phyloP scores from a whole-genome alignment of 805 yeast species.

The Candida rishiriensis region DNA sequence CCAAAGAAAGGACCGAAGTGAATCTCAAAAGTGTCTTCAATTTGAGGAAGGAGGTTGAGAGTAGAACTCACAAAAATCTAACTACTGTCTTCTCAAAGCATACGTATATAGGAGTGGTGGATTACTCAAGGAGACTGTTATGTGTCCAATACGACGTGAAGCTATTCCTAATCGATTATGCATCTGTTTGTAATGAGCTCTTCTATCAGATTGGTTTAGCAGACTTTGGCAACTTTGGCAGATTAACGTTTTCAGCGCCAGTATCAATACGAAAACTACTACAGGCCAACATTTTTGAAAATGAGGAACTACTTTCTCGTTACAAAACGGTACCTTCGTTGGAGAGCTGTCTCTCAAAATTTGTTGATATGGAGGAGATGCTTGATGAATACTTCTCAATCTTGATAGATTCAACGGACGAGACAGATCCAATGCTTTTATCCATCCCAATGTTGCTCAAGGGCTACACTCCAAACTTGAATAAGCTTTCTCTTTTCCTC shows the following conservation, averaged over 20 bases:
- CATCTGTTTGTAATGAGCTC: constrained; percentile 57
- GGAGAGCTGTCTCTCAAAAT: constrained; percentile 9
- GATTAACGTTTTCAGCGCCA: constrained; percentile 33
- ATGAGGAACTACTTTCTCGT: constrained; percentile 9
- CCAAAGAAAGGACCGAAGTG: constrained; percentile 35
- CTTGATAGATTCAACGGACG: constrained; percentile 30
- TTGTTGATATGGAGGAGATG: constrained; percentile 65
- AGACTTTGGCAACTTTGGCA: constrained; percentile 81
- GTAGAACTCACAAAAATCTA: constrained; percentile 43
- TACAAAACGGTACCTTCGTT: constrained; percentile 8
- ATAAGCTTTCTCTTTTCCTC: constrained; percentile 64
- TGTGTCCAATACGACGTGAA: constrained; percentile 84
- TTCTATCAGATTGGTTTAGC: constrained; percentile 78
- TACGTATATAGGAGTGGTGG: constrained; percentile 80
- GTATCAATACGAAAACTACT: constrained; percentile 36
- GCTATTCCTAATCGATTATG: constrained; percentile 77
- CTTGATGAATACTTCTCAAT: constrained; percentile 72
- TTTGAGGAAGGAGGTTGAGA: constrained; percentile 49
- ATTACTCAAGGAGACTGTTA: constrained; percentile 59
- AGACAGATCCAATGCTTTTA: constrained; percentile 34
- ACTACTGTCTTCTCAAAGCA: constrained; percentile 67
- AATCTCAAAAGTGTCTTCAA: constrained; percentile 55
- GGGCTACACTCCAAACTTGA: constrained; percentile 56
- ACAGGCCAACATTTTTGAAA: constrained; percentile 29
- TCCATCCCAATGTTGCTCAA: constrained; percentile 67